Evolutionary conservation across 768 basidiomycete genomes (phyloP), one percentile per base, ranked within the genome.

Genomic region (Mycena chlorophos): DNA sequence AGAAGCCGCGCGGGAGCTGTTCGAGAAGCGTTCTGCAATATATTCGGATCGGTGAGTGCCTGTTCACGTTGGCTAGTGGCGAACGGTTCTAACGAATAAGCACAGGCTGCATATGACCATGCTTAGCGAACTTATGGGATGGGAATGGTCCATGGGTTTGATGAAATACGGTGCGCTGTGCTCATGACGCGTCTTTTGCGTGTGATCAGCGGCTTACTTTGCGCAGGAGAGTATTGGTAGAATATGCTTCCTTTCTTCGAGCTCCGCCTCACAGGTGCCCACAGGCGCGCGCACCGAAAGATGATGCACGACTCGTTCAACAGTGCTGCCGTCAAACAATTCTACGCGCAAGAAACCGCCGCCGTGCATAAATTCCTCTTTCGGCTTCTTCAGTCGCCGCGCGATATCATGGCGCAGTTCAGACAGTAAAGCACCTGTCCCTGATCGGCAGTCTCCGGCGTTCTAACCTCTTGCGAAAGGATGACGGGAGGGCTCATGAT

Each of bases 21-120:
- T 76, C 14, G 70, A 74, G 30, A 68, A 68, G 30, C 60, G 69
- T 6, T 72, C 71, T 1, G 57, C 62, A 5, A 70, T 69, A 4
- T 75, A 74, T 55, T 73, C 75, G 3, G 63, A 63, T 53, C 62
- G 73, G 13, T 56, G 16, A 16, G 34, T 37, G 14, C 8, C 49
- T 12, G 23, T 31, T 20, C 12, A 25, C 19, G 25, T 26, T 43
- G 29, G 6, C 8, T 30, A 5, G 28, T 34, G 12, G n/a, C n/a
- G n/a, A n/a, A n/a, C n/a, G n/a, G n/a, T n/a, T n/a, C n/a, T n/a
- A n/a, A n/a, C n/a, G n/a, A n/a, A n/a, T 46, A 30, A 16, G 5
- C 19, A 20, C 28, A 65, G 60, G 27, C 31, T 57, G 5, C 56
- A 58, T 27, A 13, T 64, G 49, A 57, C 66, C 0, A 68, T 68